These are phyloP conservation scores for Auricularia cornea DNA, from an alignment of 768 basidiomycete species.

Conservation along the genomic window DNA sequence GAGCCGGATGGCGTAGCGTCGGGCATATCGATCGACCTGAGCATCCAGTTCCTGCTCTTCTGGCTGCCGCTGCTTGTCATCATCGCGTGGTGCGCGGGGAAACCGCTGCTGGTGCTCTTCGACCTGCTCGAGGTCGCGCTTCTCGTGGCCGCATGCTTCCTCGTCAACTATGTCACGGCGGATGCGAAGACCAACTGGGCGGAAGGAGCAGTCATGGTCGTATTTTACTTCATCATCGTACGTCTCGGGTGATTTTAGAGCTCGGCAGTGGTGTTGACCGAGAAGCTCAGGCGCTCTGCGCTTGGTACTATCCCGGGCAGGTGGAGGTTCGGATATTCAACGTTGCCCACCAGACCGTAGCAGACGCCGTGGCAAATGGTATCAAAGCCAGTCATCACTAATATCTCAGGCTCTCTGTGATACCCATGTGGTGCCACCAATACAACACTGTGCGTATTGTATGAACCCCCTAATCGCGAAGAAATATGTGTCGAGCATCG, in stretches of 20 bases:
- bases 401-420: too few relatives aligned
- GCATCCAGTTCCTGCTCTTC: constrained; percentile 68
- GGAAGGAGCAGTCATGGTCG: constrained; percentile 57
- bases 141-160: constrained; percentile 57
- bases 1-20: neutral
- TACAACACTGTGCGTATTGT: too few relatives aligned
- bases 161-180: constrained; percentile 74
- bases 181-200: constrained; percentile 76
- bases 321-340: constrained; percentile 25
- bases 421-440: too few relatives aligned
- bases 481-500: too few relatives aligned
- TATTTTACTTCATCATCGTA: constrained; percentile 62
- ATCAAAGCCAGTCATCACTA: too few relatives aligned
- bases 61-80: constrained; percentile 71
- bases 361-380: neutral
- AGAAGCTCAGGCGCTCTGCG: constrained; percentile 39
- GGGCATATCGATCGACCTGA: constrained; percentile 53
- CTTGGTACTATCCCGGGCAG: constrained; percentile 63
- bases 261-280: neutral
- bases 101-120: constrained; percentile 57
- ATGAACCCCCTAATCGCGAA: too few relatives aligned
- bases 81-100: constrained; percentile 56
- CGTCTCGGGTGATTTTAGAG: constrained; percentile 12
- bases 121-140: constrained; percentile 56
- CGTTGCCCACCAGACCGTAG: neutral